Evolutionary conservation across 2,329 filamentous ascomycete genomes (phyloP).

Genomic region (Fusarium annulatum): DNA sequence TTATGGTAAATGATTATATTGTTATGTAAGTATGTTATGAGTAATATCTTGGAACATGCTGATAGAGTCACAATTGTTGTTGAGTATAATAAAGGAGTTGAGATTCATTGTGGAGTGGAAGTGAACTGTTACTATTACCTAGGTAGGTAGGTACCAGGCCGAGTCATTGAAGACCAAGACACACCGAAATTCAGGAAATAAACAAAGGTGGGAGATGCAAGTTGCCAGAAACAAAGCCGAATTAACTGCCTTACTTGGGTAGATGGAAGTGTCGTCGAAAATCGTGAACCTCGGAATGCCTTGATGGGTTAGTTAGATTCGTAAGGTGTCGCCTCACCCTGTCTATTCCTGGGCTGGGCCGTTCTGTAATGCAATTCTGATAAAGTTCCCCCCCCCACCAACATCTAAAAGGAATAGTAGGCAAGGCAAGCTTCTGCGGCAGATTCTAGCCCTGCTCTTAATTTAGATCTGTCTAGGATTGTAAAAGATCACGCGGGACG

Average conservation of each 20-base stretch:
- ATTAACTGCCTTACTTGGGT: background rate
- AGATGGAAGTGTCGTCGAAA: background rate
- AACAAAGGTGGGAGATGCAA: background rate
- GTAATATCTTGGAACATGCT: background rate
- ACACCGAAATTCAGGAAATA: background rate
- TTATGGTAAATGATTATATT: background rate
- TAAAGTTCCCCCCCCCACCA: background rate
- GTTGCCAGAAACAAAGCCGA: background rate
- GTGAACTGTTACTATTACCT: background rate
- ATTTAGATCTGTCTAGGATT: conserved; percentile 18
- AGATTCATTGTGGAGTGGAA: background rate
- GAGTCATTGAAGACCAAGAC: background rate
- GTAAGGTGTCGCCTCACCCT: background rate
- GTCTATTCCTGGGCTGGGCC: background rate
- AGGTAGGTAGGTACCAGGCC: background rate
- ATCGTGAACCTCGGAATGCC: conserved; percentile 12
- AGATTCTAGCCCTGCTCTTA: conserved; percentile 22
- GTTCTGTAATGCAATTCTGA: background rate
- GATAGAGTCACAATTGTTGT: background rate
- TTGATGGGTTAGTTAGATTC: conserved; percentile 23
- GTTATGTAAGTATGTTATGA: background rate
- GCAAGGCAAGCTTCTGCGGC: background rate
- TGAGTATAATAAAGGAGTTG: background rate
- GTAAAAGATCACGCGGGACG: conserved; percentile 20
- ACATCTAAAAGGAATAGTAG: background rate